Conservation (phyloP, 352 stramenopile genomes). For the Globisporangium cylindrosporum region DNA sequence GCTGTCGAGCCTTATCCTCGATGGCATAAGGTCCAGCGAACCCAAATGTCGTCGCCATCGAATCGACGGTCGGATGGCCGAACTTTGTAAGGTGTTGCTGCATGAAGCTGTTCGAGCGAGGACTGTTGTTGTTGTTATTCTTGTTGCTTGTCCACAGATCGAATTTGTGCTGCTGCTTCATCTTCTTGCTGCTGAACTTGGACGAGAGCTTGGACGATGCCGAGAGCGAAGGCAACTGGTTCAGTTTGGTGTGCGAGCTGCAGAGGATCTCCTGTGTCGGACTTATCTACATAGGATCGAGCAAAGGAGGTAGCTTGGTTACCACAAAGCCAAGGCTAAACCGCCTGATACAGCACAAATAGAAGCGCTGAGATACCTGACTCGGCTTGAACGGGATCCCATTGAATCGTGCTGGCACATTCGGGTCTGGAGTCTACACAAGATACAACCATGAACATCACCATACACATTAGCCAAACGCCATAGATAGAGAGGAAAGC, state of each 20-base stretch:
- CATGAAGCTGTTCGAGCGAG: not conserved
- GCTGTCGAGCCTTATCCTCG: conserved; percentile 1
- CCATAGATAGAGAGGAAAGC: not conserved
- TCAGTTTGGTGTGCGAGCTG: conserved; percentile 43
- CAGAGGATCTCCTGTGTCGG: conserved; percentile 52
- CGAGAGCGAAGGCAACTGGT: conserved; percentile 44
- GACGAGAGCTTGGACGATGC: not conserved
- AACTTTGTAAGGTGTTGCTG: conserved; percentile 13
- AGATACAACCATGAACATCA: not conserved
- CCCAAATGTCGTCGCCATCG: conserved; percentile 21
- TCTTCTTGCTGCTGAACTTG: not conserved
- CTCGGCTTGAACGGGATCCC: conserved; percentile 55
- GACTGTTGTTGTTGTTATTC: conserved; percentile 6
- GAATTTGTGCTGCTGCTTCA: not conserved
- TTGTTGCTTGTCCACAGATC: conserved; percentile 9
- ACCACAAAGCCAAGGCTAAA: not conserved
- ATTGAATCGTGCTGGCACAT: conserved; percentile 62
- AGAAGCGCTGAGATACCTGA: conserved; percentile 26
- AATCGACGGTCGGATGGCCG: conserved; percentile 18
- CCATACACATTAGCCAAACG: conserved; percentile 7
- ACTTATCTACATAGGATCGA: conserved; percentile 26
- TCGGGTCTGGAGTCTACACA: conserved; percentile 42
- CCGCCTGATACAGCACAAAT: not conserved
- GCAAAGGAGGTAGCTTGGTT: not conserved
- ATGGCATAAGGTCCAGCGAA: conserved; percentile 26